A percentile compares a stretch with the other conserved stretches of the same genome.
phyloP scores from a whole-genome alignment of 2,329 filamentous ascomycete species.

The Exophiala oligosperma region DNA sequence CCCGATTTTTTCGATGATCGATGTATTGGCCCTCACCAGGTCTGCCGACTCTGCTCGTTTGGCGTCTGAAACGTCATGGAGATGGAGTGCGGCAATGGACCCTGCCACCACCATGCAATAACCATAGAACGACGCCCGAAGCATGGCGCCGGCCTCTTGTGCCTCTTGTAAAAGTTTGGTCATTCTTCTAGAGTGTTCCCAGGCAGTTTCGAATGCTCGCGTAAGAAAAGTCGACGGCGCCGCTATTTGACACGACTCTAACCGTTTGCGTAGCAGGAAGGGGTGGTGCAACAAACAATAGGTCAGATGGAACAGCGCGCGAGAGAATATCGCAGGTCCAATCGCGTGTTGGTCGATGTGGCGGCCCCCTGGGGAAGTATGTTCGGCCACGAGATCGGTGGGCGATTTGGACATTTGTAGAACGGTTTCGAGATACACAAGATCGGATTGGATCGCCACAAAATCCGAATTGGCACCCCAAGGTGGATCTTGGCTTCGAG shows the following conservation, averaged over 20 bases:
- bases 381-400: not conserved
- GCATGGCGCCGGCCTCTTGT: not conserved
- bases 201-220: not conserved
- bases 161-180: not conserved
- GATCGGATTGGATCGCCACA: constrained; percentile 8
- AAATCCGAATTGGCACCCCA: not conserved
- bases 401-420: not conserved
- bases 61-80: not conserved
- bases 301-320: constrained; percentile 37
- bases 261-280: constrained; percentile 34
- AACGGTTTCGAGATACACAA: constrained; percentile 11
- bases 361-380: not conserved
- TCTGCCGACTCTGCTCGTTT: not conserved
- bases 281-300: constrained; percentile 40
- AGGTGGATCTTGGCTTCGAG: not conserved
- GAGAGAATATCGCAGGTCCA: constrained; percentile 35
- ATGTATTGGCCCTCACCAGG: not conserved
- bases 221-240: constrained; percentile 26
- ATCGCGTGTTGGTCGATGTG: constrained; percentile 27
- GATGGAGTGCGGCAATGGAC: not conserved
- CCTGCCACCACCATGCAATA: not conserved
- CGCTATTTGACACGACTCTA: constrained; percentile 30
- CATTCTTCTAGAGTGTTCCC: not conserved
- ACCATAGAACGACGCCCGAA: not conserved
- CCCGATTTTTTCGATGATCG: not conserved